Base-by-base conservation (phyloP, 805 yeast species). In the Wickerhamiella dianesei region DNA sequence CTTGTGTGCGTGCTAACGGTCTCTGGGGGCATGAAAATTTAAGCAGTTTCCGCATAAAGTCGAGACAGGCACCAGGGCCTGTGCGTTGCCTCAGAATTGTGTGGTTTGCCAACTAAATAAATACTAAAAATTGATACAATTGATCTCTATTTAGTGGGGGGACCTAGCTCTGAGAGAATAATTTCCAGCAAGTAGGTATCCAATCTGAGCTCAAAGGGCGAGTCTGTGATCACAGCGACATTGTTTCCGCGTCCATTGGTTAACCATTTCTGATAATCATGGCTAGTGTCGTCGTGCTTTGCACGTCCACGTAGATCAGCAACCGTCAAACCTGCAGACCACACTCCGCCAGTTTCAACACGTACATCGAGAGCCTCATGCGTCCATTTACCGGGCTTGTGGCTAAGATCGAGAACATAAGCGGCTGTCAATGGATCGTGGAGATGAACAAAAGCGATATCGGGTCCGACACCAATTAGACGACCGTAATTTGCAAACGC, bases 371-470 rank as follows among this genome's bases (percentile, higher is more conserved):
- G 51, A 12, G 41, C 43, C 18, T 52, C 46, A 3, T 52, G 49
- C 3, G 54, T 41, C 49, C 56, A 52, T 53, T 58, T 50, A 21
- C 29, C 46, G 4, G 46, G 45, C 6, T 25, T 41, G n/a, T 39
- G 9, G 8, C 16, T 13, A 4, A 44, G 44, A 3, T 48, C 52
- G n/a, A 64, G 44, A 6, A 63, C 62, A 46, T 59, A 67, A 45
- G 56, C 64, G 18, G 60, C 56, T 2, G 70, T 64, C 37, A 67
- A 56, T n/a, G 71, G 71, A 48, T 67, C 71, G 43, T 67, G 71
- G 48, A 65, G 47, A 21, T 59, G 51, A 44, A 61, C 44, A 18
- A 41, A 46, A 13, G 55, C 53, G 21, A 51, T 50, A 12, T 49
- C 53, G 4, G 56, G 55, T 14, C 56, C 55, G 19, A 35, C 35